phyloP scores from a whole-genome alignment of 495 filamentous ascomycete genomes.

The Podospora pseudocomata region DNA sequence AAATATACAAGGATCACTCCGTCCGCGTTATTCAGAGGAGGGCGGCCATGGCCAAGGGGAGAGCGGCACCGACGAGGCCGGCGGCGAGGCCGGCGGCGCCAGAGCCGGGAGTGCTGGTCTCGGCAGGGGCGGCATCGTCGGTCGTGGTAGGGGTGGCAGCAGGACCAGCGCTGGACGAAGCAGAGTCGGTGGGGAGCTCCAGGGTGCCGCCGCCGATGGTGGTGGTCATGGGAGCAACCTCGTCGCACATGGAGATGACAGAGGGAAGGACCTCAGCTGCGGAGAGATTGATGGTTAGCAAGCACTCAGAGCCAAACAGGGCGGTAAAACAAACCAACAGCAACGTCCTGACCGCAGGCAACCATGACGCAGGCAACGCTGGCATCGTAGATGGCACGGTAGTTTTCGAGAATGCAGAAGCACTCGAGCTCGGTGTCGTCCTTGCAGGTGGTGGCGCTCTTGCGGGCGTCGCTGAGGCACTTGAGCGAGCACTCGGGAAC shows the following conservation, averaged over 20 bases:
- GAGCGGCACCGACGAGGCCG: conserved; percentile 2
- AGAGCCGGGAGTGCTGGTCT: neutral
- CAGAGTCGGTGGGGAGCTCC: neutral
- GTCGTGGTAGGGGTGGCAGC: neutral
- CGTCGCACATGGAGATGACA: conserved; percentile 21
- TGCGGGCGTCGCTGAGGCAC: conserved; percentile 24
- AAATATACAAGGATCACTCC: neutral
- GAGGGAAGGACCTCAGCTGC: conserved; percentile 25
- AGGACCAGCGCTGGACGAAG: neutral
- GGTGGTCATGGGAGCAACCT: conserved; percentile 11
- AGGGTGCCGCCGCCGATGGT: neutral
- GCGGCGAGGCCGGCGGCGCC: conserved; percentile 3
- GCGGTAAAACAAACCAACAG: conserved; percentile 11
- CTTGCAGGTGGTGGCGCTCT: conserved; percentile 21
- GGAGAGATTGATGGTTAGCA: neutral
- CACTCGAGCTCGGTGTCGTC: conserved; percentile 21
- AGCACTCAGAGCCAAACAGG: neutral
- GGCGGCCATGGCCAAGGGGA: conserved; percentile 5
- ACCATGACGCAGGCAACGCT: conserved; percentile 25
- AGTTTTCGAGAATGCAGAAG: conserved; percentile 29
- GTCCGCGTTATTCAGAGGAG: neutral
- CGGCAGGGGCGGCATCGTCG: neutral
- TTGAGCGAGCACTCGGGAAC: conserved; percentile 25
- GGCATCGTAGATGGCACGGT: conserved; percentile 23
- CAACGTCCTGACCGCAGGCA: conserved; percentile 22